Evolutionary conservation across 164 flowering plant genomes (phyloP).

Genomic region (Annona cherimola): DNA sequence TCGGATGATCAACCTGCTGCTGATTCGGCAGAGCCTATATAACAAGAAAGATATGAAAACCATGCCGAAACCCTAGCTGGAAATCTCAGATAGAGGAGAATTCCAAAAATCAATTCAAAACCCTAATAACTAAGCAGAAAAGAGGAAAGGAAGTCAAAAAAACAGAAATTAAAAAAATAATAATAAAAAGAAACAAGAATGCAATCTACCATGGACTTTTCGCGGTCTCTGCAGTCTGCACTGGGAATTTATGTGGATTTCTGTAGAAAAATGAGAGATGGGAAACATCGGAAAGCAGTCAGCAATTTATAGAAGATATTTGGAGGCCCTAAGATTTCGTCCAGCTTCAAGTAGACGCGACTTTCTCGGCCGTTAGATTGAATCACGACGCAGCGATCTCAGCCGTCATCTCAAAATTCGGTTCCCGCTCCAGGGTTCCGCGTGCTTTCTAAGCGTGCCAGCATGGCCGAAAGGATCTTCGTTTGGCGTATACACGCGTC

Average conservation of each 20-base stretch:
- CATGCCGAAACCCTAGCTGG: not conserved
- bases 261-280: not conserved
- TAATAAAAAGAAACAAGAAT: not conserved
- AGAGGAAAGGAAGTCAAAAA: not conserved
- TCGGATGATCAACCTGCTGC: conserved; percentile 23
- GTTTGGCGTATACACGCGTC: too few relatives aligned
- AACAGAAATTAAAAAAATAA: not conserved
- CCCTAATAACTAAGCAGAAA: not conserved
- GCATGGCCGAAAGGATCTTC: too few relatives aligned
- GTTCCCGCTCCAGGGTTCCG: too few relatives aligned
- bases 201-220: conserved; percentile 1
- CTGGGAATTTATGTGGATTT: not conserved
- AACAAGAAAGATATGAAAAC: not conserved
- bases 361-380: conserved; percentile 14
- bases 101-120: not conserved
- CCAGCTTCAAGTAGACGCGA: conserved; percentile 23
- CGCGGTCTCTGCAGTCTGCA: not conserved
- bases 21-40: conserved; percentile 17
- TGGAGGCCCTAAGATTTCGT: not conserved
- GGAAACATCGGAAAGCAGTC: not conserved
- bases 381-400: not conserved
- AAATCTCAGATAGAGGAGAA: not conserved
- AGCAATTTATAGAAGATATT: not conserved
- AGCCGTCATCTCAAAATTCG: conserved; percentile 3
- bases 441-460: too few relatives aligned